Percentiles rank a stretch among this genome's conserved stretches.
Evolutionary conservation across 768 basidiomycete species (phyloP).

Genomic region (Trametes cinnabarina): DNA sequence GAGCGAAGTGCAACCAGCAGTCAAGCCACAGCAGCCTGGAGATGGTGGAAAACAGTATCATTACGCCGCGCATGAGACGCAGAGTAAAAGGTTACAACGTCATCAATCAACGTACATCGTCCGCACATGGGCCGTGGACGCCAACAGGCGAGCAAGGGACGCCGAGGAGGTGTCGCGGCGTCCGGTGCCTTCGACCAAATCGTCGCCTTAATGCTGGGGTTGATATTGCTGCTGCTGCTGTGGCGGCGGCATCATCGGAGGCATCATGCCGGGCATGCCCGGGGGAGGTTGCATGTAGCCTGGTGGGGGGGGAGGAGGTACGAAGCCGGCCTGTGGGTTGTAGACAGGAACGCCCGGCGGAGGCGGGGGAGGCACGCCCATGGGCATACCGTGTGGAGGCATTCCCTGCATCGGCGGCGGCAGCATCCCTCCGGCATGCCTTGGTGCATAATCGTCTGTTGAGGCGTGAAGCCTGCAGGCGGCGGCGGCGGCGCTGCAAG

Average conservation of each 20-base stretch:
- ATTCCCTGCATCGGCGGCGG: slow-evolving; percentile 29
- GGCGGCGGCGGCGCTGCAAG: slow-evolving; percentile 69
- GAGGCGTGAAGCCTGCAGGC: slow-evolving; percentile 74
- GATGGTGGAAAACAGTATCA: not conserved
- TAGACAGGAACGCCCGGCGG: slow-evolving; percentile 47
- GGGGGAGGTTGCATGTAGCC: slow-evolving; percentile 49
- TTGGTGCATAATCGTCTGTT: slow-evolving; percentile 61
- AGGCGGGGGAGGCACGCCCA: slow-evolving; percentile 38
- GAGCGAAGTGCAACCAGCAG: not conserved
- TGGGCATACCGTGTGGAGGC: slow-evolving; percentile 38
- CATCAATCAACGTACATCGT: slow-evolving; percentile 16
- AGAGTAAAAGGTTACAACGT: slow-evolving; percentile 1
- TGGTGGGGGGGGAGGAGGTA: slow-evolving; percentile 62
- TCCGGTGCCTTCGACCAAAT: not conserved
- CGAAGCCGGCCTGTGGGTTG: slow-evolving; percentile 39
- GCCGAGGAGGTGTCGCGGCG: not conserved
- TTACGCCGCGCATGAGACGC: slow-evolving; percentile 2
- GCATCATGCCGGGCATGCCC: slow-evolving; percentile 46
- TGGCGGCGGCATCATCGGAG: slow-evolving; percentile 35
- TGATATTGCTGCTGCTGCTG: slow-evolving; percentile 14
- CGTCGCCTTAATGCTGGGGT: slow-evolving; percentile 7
- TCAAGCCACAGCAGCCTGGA: not conserved
- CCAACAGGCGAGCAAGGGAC: not conserved
- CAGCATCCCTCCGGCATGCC: slow-evolving; percentile 22
- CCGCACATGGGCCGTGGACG: slow-evolving; percentile 3